phyloP scores from a whole-genome alignment of 75 land plant species.

The Picea sitchensis region DNA sequence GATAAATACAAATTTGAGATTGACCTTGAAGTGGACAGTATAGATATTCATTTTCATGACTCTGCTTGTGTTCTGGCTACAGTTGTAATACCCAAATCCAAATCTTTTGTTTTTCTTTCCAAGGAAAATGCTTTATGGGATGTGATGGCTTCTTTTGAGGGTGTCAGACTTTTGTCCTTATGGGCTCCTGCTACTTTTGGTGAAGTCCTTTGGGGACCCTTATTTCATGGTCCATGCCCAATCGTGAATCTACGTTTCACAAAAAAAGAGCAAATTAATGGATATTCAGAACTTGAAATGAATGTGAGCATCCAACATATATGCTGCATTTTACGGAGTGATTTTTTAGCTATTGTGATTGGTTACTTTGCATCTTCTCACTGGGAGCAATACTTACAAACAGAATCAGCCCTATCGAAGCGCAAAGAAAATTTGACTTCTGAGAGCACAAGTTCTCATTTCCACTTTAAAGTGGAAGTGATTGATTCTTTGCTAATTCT shows the following conservation, averaged over 20 bases:
- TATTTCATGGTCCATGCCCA: slow-evolving; percentile 23
- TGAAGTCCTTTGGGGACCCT: slow-evolving; percentile 48
- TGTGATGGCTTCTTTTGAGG: slow-evolving; percentile 28
- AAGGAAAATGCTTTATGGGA: slow-evolving; percentile 24
- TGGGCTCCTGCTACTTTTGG: slow-evolving; percentile 26
- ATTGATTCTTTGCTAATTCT: slow-evolving; percentile 36
- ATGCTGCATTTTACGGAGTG: slow-evolving; percentile 43
- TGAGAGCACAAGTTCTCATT: background rate
- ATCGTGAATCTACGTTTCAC: slow-evolving; percentile 47
- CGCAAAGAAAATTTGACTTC: background rate
- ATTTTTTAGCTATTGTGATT: slow-evolving; percentile 51
- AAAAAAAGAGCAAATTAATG: slow-evolving; percentile 12
- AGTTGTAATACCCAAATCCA: slow-evolving; percentile 20
- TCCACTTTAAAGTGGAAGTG: slow-evolving; percentile 47
- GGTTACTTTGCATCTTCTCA: slow-evolving; percentile 65
- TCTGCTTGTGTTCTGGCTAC: slow-evolving; percentile 43
- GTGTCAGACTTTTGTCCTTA: slow-evolving; percentile 37
- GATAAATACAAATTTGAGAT: background rate
- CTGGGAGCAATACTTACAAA: slow-evolving; percentile 21
- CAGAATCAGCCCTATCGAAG: background rate
- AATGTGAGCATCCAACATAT: slow-evolving; percentile 52
- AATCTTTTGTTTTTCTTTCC: slow-evolving; percentile 12
- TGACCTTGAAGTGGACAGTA: slow-evolving; percentile 8
- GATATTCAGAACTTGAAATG: slow-evolving; percentile 28
- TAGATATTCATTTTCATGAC: slow-evolving; percentile 50